phyloP scores from a whole-genome alignment of 176 grass and related monocot genomes.

The Miscanthus lutarioriparius region DNA sequence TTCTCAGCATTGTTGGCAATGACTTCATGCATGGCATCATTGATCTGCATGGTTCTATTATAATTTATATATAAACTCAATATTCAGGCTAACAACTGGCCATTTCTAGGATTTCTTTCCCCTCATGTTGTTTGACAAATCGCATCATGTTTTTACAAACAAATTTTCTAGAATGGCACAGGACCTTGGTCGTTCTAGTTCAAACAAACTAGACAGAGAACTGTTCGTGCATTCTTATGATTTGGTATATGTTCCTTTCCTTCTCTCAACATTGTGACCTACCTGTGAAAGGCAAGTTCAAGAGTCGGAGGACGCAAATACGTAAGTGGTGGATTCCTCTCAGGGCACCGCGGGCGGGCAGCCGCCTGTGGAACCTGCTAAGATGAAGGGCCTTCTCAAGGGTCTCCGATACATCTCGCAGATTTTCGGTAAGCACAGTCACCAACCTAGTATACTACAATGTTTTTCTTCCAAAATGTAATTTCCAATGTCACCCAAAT shows the following conservation, averaged over 20 bases:
- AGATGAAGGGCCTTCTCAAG: constrained; percentile 97
- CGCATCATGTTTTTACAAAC: constrained; percentile 4
- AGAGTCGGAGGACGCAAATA: constrained; percentile 16
- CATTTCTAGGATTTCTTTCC: background rate
- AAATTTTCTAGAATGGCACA: background rate
- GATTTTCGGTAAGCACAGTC: constrained; percentile 65
- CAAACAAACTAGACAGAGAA: background rate
- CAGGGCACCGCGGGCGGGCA: constrained; percentile 44
- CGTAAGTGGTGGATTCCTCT: constrained; percentile 46
- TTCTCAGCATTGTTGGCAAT: background rate
- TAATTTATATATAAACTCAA: background rate
- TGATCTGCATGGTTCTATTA: background rate
- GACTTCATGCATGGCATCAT: background rate
- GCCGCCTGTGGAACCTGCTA: constrained; percentile 67
- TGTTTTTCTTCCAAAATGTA: background rate
- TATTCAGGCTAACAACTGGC: background rate
- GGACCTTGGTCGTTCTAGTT: background rate
- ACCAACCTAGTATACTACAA: background rate
- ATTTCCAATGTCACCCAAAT: background rate
- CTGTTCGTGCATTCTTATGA: background rate
- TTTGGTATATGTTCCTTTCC: background rate
- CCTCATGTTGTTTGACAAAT: background rate
- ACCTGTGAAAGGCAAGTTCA: constrained; percentile 33
- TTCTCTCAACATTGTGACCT: background rate
- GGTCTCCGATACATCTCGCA: constrained; percentile 96